phyloP scores from a whole-genome alignment of 106 monocot species.

The Apostasia ramifera region DNA sequence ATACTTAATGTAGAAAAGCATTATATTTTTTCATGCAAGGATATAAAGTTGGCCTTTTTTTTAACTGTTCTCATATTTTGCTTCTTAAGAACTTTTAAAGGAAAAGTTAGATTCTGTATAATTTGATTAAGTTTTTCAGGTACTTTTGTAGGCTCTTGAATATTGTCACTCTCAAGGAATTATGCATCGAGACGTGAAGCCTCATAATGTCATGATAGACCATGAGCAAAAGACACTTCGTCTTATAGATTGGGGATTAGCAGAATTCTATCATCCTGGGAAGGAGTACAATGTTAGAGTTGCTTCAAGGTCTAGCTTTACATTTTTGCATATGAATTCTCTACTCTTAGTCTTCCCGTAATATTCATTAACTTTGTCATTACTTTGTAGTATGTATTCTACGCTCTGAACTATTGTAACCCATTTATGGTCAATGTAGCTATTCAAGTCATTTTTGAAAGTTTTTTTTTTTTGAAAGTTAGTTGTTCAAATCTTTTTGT shows the following conservation, averaged over 20 bases:
- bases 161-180: slow-evolving; percentile 96
- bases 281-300: slow-evolving; percentile 96
- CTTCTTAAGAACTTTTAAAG: not conserved
- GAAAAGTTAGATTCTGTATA: slow-evolving; percentile 11
- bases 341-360: not conserved
- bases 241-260: slow-evolving; percentile 94
- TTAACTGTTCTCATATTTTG: not conserved
- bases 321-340: not conserved
- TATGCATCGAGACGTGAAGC: slow-evolving; percentile 98
- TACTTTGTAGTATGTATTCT: not conserved
- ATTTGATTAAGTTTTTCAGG: slow-evolving; percentile 34
- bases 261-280: slow-evolving; percentile 95
- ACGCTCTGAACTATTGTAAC: too few relatives aligned
- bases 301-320: slow-evolving; percentile 66
- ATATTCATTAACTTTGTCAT: not conserved
- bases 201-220: slow-evolving; percentile 97
- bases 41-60: too few relatives aligned
- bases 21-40: too few relatives aligned
- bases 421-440: too few relatives aligned
- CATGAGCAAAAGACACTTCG: slow-evolving; percentile 87
- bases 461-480: too few relatives aligned
- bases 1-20: too few relatives aligned
- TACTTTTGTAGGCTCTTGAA: slow-evolving; percentile 72
- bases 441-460: too few relatives aligned
- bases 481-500: too few relatives aligned